These are phyloP conservation scores for Paraphoma chrysanthemicola DNA, from an alignment of 2,329 filamentous ascomycete species.

Conservation along the genomic window DNA sequence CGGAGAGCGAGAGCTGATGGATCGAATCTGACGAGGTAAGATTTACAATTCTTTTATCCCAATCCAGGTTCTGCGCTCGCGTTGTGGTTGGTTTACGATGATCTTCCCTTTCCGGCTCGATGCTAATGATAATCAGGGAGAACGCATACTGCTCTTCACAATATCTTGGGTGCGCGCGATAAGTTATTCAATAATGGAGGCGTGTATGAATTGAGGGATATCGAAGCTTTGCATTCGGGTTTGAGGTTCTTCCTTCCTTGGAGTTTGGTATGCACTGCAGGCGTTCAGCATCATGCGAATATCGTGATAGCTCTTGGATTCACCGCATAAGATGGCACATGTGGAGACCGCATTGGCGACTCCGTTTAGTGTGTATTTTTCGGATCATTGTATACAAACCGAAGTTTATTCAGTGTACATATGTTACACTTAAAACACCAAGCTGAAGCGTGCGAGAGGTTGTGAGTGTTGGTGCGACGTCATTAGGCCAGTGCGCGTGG, in stretches of 20 bases:
- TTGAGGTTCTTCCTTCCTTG: background rate
- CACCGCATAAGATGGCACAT: no score
- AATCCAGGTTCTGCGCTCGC: background rate
- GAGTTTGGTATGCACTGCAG: slow-evolving; percentile 1
- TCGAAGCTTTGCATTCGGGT: background rate
- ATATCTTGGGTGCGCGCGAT: slow-evolving; percentile 34
- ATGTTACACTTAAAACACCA: background rate
- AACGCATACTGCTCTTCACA: slow-evolving; percentile 36
- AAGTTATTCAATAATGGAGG: background rate
- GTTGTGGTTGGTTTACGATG: background rate
- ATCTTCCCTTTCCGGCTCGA: background rate
- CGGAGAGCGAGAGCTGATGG: slow-evolving; percentile 47
- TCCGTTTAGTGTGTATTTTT: no score
- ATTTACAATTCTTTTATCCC: no score
- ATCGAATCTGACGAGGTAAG: slow-evolving; percentile 46
- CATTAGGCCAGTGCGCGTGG: background rate
- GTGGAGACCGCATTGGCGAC: background rate
- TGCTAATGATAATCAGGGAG: slow-evolving; percentile 17
- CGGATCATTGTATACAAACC: no score
- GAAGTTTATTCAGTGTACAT: background rate
- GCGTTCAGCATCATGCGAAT: background rate
- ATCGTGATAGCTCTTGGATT: no score
- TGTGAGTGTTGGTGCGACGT: background rate
- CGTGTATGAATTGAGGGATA: no score
- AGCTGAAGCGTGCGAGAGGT: background rate